Evolutionary conservation across 179 eudicot species (phyloP).

Genomic region (Heliamphora pulchella): DNA sequence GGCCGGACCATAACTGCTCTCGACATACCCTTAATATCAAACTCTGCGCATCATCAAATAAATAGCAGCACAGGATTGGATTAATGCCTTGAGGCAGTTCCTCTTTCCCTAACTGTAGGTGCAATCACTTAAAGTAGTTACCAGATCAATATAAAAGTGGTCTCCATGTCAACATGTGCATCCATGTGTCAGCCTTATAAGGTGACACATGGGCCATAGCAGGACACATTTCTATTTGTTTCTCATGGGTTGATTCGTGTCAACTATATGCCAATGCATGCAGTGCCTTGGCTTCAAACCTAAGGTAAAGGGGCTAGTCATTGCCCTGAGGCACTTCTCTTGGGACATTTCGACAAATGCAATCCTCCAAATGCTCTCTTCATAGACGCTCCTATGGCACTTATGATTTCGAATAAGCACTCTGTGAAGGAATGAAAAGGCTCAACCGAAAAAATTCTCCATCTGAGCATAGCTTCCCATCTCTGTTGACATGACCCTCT

Average conservation of each 20-base stretch:
- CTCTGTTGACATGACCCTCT: neutral
- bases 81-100: too few species aligned
- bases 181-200: neutral
- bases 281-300: neutral
- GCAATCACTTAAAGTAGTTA: too few species aligned
- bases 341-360: neutral
- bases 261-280: neutral
- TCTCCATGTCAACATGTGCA: too few species aligned
- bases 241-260: neutral
- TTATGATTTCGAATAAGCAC: too few species aligned
- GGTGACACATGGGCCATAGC: neutral
- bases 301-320: neutral
- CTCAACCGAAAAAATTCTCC: neutral
- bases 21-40: too few species aligned
- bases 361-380: neutral
- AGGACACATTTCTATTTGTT: neutral
- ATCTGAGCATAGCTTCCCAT: neutral
- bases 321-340: neutral
- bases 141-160: too few species aligned
- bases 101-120: too few species aligned
- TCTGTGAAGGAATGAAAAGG: neutral
- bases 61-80: too few species aligned
- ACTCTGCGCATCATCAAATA: too few species aligned
- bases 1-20: too few species aligned
- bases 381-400: neutral